Conservation (phyloP, 1,284 basidiomycete genomes). For the Sutorius eximius region DNA sequence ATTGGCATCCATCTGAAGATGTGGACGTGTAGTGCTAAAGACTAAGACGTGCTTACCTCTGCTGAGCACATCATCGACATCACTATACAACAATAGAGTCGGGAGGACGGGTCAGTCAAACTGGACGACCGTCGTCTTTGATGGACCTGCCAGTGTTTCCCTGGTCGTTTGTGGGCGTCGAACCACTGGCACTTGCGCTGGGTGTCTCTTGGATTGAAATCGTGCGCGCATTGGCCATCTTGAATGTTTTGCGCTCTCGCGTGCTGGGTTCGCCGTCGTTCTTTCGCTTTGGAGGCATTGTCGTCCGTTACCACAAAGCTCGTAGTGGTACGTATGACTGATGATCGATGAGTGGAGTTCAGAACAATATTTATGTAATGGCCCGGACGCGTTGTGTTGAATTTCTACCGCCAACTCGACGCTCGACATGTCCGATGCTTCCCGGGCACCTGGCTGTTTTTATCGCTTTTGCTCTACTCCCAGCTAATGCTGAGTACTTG, state of each 20-base stretch:
- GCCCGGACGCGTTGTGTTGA: too few relatives aligned
- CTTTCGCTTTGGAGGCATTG: constrained; percentile 44
- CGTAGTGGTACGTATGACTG: too few relatives aligned
- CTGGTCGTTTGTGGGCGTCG: constrained; percentile 18
- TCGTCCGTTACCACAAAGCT: too few relatives aligned
- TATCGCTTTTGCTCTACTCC: too few relatives aligned
- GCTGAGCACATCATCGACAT: constrained; percentile 37
- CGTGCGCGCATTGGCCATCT: constrained; percentile 59
- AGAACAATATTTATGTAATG: too few relatives aligned
- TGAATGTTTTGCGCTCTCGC: constrained; percentile 68
- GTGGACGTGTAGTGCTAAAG: constrained; percentile 1
- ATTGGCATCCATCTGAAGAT: constrained; percentile 71
- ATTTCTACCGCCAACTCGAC: too few relatives aligned
- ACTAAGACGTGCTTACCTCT: constrained; percentile 55
- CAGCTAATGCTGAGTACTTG: too few relatives aligned
- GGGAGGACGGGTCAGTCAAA: constrained; percentile 40
- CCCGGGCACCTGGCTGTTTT: too few relatives aligned
- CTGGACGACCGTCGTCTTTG: constrained; percentile 36
- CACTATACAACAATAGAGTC: background rate
- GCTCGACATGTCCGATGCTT: too few relatives aligned
- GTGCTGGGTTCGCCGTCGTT: constrained; percentile 44
- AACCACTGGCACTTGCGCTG: constrained; percentile 7
- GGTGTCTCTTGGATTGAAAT: constrained; percentile 61
- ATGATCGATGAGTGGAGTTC: too few relatives aligned
- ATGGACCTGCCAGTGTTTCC: constrained; percentile 39